Percentiles rank a stretch among this genome's conserved stretches.
These are phyloP conservation scores for Botrytis deweyae DNA, from an alignment of 2,329 filamentous ascomycete genomes.

Conservation along the genomic window DNA sequence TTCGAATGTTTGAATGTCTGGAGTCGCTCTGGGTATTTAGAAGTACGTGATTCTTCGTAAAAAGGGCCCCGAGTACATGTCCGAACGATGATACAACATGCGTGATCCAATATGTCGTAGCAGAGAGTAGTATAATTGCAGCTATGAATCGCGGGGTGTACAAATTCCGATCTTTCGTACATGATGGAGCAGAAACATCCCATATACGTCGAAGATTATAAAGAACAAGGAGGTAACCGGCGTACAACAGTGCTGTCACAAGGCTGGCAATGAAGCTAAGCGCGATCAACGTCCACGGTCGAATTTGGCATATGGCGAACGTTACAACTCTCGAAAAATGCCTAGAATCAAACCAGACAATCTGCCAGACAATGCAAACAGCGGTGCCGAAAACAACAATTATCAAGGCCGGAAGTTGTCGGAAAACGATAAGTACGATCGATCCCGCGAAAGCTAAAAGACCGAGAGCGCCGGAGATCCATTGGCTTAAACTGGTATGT, in stretches of 20 bases:
- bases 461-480: not conserved
- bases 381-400: not conserved
- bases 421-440: not conserved
- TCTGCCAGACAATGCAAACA: not conserved
- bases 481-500: not conserved
- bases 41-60: not conserved
- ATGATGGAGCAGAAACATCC: not conserved
- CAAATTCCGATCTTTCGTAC: not conserved
- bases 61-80: not conserved
- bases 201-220: not conserved
- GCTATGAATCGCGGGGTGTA: not conserved
- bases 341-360: not conserved
- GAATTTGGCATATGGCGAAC: not conserved
- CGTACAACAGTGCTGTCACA: rapidly evolving
- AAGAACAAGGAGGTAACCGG: not conserved
- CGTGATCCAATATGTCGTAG: not conserved
- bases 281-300: not conserved
- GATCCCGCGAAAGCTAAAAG: not conserved
- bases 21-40: not conserved
- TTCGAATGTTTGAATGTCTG: not conserved
- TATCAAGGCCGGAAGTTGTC: not conserved
- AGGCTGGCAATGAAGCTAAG: not conserved
- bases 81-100: not conserved
- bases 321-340: not conserved
- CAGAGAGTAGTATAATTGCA: not conserved